Evolutionary conservation across 805 yeast genomes (phyloP).

Genomic region (Candida fluviatilis): DNA sequence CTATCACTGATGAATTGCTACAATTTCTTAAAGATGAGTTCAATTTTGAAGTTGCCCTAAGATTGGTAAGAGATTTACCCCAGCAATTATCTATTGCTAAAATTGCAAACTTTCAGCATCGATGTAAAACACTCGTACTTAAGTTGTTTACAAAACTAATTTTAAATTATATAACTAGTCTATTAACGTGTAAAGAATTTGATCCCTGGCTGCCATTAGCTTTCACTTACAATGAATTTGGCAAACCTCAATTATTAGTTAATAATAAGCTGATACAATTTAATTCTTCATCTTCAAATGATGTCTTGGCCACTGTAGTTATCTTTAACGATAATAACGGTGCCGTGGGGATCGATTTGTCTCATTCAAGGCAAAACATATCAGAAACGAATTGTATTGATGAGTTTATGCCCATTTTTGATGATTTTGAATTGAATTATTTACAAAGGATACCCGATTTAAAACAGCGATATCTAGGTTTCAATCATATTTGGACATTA

Average conservation of each 20-base stretch:
- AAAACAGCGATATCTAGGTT: constrained; percentile 21
- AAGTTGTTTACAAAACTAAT: constrained; percentile 43
- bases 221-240: constrained; percentile 36
- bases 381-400: constrained; percentile 24
- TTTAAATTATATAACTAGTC: constrained; percentile 25
- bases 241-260: constrained; percentile 49
- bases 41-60: constrained; percentile 46
- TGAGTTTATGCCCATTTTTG: constrained; percentile 42
- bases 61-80: constrained; percentile 37
- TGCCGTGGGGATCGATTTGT: constrained; percentile 35
- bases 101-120: constrained; percentile 31
- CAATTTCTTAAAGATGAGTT: constrained; percentile 26
- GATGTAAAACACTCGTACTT: constrained; percentile 38
- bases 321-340: constrained; percentile 15
- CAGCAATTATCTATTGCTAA: constrained; percentile 40
- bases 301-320: constrained; percentile 44
- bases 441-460: constrained; percentile 18
- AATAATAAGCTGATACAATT: constrained; percentile 30
- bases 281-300: constrained; percentile 59
- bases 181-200: constrained; percentile 2
- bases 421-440: constrained; percentile 26
- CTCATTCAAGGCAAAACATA: constrained; percentile 28
- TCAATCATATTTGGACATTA: constrained; percentile 71
- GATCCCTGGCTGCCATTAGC: constrained; percentile 19
- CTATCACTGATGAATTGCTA: constrained; percentile 9